Percentiles rank a stretch among this genome's conserved stretches.
Evolutionary conservation across 106 monocot genomes (phyloP).

Genomic region (Dioscorea alata): DNA sequence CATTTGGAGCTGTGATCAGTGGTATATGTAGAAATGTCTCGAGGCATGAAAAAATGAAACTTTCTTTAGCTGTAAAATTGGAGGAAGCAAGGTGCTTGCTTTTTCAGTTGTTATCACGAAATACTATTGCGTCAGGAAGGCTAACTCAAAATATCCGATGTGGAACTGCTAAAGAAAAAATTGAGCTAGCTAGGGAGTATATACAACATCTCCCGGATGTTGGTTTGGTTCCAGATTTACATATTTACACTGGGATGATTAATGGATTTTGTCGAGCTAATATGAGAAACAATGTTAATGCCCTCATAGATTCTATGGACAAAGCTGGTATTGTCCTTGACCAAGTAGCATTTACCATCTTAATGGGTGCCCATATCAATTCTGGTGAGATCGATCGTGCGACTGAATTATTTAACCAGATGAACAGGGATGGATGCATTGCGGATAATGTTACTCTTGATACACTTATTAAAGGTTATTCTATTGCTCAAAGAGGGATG

Average conservation of each 20-base stretch:
- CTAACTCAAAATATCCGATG: background rate
- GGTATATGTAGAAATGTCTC: slow-evolving; percentile 30
- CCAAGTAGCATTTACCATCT: slow-evolving; percentile 38
- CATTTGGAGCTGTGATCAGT: slow-evolving; percentile 32
- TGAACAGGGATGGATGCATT: slow-evolving; percentile 15
- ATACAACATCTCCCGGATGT: slow-evolving; percentile 22
- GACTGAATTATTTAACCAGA: slow-evolving; percentile 29
- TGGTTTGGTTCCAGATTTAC: slow-evolving; percentile 31
- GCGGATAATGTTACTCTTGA: slow-evolving; percentile 23
- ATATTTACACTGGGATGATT: slow-evolving; percentile 40
- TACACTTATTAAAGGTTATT: slow-evolving; percentile 24
- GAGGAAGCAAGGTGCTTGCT: slow-evolving; percentile 25
- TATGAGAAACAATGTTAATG: slow-evolving; percentile 32
- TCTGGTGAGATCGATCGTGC: slow-evolving; percentile 22
- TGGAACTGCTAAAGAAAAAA: slow-evolving; percentile 10
- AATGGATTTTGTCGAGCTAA: slow-evolving; percentile 36
- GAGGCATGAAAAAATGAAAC: background rate
- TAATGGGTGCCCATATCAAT: slow-evolving; percentile 22
- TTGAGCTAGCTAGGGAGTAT: slow-evolving; percentile 18
- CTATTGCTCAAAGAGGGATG: slow-evolving; percentile 14
- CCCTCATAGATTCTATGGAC: slow-evolving; percentile 20
- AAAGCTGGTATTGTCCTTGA: slow-evolving; percentile 25
- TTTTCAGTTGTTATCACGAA: slow-evolving; percentile 22
- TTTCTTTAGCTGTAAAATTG: slow-evolving; percentile 11
- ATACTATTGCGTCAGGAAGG: background rate